phyloP scores from a whole-genome alignment of 805 yeast species.

The Candida insectalens region DNA sequence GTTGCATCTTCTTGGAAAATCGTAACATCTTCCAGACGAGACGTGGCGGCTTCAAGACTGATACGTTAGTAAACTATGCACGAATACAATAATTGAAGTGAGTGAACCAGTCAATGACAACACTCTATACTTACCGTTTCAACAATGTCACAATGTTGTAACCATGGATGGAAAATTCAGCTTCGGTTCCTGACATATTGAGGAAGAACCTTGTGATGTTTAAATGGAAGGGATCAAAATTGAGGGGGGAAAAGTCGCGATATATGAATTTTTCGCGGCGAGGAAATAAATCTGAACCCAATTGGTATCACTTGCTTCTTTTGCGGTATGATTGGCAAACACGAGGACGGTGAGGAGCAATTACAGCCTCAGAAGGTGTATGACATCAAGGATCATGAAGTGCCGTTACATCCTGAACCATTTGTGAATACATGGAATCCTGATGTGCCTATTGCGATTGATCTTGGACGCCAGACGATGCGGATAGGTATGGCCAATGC shows the following conservation, averaged over 20 bases:
- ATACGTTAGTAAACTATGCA: slow-evolving; percentile 1
- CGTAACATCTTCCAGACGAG: slow-evolving; percentile 84
- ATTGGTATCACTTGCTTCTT: neutral
- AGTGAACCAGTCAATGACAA: neutral
- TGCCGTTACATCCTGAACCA: slow-evolving; percentile 33
- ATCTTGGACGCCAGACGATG: slow-evolving; percentile 61
- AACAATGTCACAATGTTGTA: slow-evolving; percentile 75
- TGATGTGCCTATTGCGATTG: slow-evolving; percentile 77
- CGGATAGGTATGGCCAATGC: slow-evolving; percentile 50
- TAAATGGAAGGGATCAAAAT: neutral
- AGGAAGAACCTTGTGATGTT: neutral
- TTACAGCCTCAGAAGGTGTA: slow-evolving; percentile 34
- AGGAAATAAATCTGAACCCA: neutral
- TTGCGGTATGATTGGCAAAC: neutral
- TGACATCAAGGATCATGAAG: slow-evolving; percentile 30
- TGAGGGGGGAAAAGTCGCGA: neutral
- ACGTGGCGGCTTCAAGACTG: slow-evolving; percentile 86
- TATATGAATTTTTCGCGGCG: neutral
- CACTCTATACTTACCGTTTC: slow-evolving; percentile 37
- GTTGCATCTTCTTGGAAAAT: slow-evolving; percentile 59
- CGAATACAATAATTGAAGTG: no score
- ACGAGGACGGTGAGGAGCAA: slow-evolving; percentile 9
- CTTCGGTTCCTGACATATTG: slow-evolving; percentile 18
- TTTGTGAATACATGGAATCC: slow-evolving; percentile 35
- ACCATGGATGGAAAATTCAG: slow-evolving; percentile 59